A percentile compares a stretch with the other conserved stretches of the same genome.
Evolutionary conservation across 768 basidiomycete genomes (phyloP).

Genomic region (Phanerochaete carnosa): DNA sequence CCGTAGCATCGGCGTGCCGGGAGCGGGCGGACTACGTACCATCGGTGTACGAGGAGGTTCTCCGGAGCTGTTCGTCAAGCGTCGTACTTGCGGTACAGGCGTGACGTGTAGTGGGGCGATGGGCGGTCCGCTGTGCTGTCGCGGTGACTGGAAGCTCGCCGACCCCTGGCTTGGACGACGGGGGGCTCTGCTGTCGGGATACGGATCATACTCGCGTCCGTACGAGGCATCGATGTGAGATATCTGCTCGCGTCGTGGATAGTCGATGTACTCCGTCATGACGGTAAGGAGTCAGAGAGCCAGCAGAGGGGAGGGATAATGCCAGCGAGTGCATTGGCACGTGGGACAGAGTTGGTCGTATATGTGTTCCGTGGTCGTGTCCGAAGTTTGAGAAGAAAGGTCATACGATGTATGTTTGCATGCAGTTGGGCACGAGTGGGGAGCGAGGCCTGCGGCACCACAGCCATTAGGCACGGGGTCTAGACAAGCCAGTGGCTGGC

Average conservation of each 20-base stretch:
- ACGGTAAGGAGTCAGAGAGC: constrained; percentile 5
- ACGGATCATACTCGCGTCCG: constrained; percentile 10
- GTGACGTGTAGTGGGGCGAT: neutral
- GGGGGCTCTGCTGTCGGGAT: neutral
- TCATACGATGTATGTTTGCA: neutral
- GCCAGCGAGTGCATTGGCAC: neutral
- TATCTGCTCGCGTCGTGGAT: neutral
- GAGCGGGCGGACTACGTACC: neutral
- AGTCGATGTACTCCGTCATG: constrained; percentile 11
- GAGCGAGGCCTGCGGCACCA: neutral
- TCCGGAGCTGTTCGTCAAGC: neutral
- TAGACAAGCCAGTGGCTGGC: neutral
- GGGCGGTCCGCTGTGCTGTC: neutral
- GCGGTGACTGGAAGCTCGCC: neutral
- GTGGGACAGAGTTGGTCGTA: neutral
- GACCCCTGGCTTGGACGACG: neutral
- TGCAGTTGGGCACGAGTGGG: neutral
- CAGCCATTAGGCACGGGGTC: neutral
- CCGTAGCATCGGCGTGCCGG: neutral
- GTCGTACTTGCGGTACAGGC: neutral
- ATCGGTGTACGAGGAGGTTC: neutral
- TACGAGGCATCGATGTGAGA: neutral
- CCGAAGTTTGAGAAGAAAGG: neutral
- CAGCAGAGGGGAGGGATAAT: neutral
- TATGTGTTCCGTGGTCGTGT: neutral